phyloP scores from a whole-genome alignment of 352 stramenopile genomes.

The Phytopythium delawarense region DNA sequence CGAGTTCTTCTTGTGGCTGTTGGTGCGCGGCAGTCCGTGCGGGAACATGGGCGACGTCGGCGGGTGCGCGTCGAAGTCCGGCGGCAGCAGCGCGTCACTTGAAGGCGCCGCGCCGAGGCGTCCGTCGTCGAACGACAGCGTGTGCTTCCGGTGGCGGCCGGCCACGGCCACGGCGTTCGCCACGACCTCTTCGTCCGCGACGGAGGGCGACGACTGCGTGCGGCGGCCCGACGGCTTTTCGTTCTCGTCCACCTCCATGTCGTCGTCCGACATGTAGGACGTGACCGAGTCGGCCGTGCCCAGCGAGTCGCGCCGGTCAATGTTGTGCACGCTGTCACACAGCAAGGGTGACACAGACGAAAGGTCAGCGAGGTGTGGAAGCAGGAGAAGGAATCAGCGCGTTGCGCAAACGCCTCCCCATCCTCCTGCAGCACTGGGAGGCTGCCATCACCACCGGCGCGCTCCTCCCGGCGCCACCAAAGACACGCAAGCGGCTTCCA shows the following conservation, averaged over 20 bases:
- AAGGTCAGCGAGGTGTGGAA: conserved; percentile 6
- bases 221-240: conserved; percentile 2
- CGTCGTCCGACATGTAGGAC: conserved; percentile 37
- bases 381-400: conserved; percentile 8
- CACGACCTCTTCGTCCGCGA: conserved; percentile 33
- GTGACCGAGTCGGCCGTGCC: conserved; percentile 25
- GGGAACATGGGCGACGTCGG: conserved; percentile 30
- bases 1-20: conserved; percentile 60
- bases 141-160: conserved; percentile 33
- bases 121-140: conserved; percentile 35
- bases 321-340: conserved; percentile 55
- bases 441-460: not conserved
- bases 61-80: conserved; percentile 1
- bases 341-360: not conserved
- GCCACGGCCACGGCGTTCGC: conserved; percentile 36
- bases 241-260: conserved; percentile 12
- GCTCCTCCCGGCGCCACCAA: not conserved
- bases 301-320: conserved; percentile 56
- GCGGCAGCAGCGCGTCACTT: conserved; percentile 14
- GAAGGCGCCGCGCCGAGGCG: conserved; percentile 11
- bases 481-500: conserved; percentile 5
- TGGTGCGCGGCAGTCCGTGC: conserved; percentile 33
- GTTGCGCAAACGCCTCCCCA: conserved; percentile 16
- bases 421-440: not conserved
- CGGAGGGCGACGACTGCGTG: conserved; percentile 8